Evolutionary conservation across 768 basidiomycete genomes (phyloP).

Genomic region (Tulasnella sp.): DNA sequence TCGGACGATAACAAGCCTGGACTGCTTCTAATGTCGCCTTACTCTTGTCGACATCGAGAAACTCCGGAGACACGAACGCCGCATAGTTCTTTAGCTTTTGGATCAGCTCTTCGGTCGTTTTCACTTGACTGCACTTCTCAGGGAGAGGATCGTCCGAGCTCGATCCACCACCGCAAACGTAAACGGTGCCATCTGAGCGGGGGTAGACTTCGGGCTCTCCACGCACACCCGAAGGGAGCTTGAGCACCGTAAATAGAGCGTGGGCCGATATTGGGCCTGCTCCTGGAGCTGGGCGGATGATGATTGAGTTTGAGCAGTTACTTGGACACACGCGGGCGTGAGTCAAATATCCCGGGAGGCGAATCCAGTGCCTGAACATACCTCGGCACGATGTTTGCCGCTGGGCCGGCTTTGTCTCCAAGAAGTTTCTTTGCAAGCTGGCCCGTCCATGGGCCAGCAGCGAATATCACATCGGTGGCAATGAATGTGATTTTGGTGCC

Average conservation of each 20-base stretch:
- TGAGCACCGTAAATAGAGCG: constrained; percentile 32
- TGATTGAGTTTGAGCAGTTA: constrained; percentile 17
- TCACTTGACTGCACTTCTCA: constrained; percentile 19
- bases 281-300: constrained; percentile 8
- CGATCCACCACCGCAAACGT: constrained; percentile 16
- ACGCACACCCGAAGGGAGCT: constrained; percentile 21
- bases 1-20: constrained; percentile 17
- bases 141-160: constrained; percentile 21
- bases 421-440: constrained; percentile 24
- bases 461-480: constrained; percentile 28
- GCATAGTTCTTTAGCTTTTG: constrained; percentile 10
- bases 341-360: not conserved
- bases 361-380: not conserved
- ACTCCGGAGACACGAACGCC: constrained; percentile 8
- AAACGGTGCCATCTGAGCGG: constrained; percentile 24
- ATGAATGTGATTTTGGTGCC: not conserved
- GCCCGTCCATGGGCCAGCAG: constrained; percentile 37
- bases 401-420: constrained; percentile 12
- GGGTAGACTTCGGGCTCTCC: constrained; percentile 34
- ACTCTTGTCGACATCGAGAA: not conserved
- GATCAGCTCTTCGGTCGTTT: not conserved
- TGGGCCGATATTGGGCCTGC: constrained; percentile 22
- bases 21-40: constrained; percentile 4
- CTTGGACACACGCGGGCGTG: not conserved
- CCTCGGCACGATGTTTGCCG: constrained; percentile 12